phyloP scores from a whole-genome alignment of 148 eudicot genomes.

The Silene latifolia region DNA sequence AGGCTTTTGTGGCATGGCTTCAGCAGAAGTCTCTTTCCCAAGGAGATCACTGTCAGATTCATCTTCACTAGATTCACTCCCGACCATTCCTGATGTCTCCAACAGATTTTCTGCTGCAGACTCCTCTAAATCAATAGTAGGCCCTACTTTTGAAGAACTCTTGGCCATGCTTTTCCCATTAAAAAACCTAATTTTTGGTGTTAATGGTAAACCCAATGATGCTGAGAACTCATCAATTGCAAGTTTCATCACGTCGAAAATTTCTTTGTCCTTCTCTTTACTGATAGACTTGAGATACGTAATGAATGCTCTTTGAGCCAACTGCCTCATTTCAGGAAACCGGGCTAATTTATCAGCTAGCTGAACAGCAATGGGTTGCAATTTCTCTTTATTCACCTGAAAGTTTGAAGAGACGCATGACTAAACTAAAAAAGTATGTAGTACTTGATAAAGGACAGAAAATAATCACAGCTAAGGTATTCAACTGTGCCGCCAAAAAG shows the following conservation, averaged over 20 bases:
- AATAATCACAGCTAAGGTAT: neutral
- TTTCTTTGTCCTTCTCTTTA: constrained; percentile 70
- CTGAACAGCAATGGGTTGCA: constrained; percentile 65
- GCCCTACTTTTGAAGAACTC: constrained; percentile 25
- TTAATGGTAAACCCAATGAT: constrained; percentile 84
- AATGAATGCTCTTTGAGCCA: constrained; percentile 79
- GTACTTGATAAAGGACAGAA: neutral
- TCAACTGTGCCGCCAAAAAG: constrained; percentile 2
- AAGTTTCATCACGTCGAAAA: constrained; percentile 73
- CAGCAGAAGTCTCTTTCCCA: constrained; percentile 25
- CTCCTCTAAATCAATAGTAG: constrained; percentile 31
- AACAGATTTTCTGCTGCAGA: constrained; percentile 31
- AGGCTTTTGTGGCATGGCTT: constrained; percentile 36
- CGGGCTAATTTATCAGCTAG: constrained; percentile 69
- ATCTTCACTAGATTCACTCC: constrained; percentile 18
- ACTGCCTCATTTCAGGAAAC: constrained; percentile 46
- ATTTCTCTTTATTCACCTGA: constrained; percentile 59
- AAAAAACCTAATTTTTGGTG: constrained; percentile 70
- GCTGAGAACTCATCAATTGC: constrained; percentile 76
- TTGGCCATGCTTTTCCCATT: constrained; percentile 45
- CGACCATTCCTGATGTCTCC: constrained; percentile 20
- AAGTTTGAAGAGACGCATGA: neutral
- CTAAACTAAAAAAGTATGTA: neutral
- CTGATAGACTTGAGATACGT: constrained; percentile 69
- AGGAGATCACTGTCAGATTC: constrained; percentile 38